These are phyloP conservation scores for Taphrina flavorubra DNA, from an alignment of 1,139 yeast genomes.

Conservation along the genomic window DNA sequence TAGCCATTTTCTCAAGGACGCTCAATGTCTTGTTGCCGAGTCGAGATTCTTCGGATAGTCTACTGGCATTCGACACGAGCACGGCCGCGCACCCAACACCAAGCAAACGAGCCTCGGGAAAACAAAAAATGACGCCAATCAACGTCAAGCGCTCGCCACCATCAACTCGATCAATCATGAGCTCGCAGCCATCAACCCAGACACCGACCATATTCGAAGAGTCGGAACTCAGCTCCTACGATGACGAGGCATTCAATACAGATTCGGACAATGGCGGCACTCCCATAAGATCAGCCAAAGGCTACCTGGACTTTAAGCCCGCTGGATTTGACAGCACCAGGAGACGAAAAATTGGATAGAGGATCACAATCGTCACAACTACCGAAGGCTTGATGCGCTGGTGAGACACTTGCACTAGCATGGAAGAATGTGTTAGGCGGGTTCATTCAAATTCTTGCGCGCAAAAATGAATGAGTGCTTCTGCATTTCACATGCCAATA, in stretches of 20 bases:
- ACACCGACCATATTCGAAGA: constrained; percentile 30
- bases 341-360: background rate
- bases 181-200: constrained; percentile 17
- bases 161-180: constrained; percentile 19
- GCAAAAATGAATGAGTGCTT: too few relatives aligned
- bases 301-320: constrained; percentile 14
- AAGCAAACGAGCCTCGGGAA: background rate
- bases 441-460: too few relatives aligned
- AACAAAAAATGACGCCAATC: constrained; percentile 2
- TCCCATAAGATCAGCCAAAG: constrained; percentile 4
- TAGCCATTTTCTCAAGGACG: constrained; percentile 12
- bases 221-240: constrained; percentile 24
- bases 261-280: constrained; percentile 15
- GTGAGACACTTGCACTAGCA: too few relatives aligned
- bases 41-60: background rate
- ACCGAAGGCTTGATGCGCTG: too few relatives aligned
- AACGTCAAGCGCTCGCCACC: constrained; percentile 21
- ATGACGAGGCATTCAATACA: constrained; percentile 24
- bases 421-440: too few relatives aligned
- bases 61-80: constrained; percentile 6
- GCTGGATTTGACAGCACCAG: constrained; percentile 5
- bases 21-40: background rate
- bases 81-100: background rate
- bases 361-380: too few relatives aligned
- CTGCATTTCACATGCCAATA: too few relatives aligned